A percentile compares a stretch with the other conserved stretches of the same genome.
phyloP scores from a whole-genome alignment of 768 basidiomycete genomes.

The Gymnopilus junonius region DNA sequence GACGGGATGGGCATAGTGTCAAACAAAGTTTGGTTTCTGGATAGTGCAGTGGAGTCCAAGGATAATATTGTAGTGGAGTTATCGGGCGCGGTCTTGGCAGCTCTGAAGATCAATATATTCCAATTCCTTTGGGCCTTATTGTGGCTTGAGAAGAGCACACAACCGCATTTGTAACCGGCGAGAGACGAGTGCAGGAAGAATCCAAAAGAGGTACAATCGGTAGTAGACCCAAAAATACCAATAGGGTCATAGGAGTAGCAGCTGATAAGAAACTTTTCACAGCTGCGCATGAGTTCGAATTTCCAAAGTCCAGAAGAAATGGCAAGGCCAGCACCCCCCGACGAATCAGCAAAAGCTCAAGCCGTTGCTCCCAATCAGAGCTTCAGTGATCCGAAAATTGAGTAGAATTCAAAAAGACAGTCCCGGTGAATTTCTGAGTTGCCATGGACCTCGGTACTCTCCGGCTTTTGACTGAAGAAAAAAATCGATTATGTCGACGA shows the following conservation, averaged over 20 bases:
- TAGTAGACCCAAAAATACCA: no score
- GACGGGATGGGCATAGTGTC: not conserved
- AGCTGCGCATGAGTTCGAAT: not conserved
- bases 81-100: not conserved
- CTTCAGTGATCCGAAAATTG: not conserved
- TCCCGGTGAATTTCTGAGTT: not conserved
- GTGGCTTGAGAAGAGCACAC: not conserved
- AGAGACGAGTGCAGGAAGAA: not conserved
- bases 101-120: not conserved
- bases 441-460: not conserved
- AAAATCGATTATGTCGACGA: not conserved
- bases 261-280: not conserved
- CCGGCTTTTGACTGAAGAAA: not conserved
- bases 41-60: not conserved
- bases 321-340: not conserved
- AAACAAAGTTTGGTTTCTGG: not conserved
- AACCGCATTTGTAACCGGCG: conserved; percentile 1
- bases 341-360: not conserved
- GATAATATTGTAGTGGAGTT: not conserved
- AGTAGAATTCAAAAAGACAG: not conserved
- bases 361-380: conserved; percentile 1
- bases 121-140: not conserved
- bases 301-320: not conserved
- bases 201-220: not conserved
- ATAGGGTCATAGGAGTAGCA: not conserved